Evolutionary conservation across 2,329 filamentous ascomycete species (phyloP), one percentile per base, ranked within the genome.

Genomic region (Talaromyces sp.): DNA sequence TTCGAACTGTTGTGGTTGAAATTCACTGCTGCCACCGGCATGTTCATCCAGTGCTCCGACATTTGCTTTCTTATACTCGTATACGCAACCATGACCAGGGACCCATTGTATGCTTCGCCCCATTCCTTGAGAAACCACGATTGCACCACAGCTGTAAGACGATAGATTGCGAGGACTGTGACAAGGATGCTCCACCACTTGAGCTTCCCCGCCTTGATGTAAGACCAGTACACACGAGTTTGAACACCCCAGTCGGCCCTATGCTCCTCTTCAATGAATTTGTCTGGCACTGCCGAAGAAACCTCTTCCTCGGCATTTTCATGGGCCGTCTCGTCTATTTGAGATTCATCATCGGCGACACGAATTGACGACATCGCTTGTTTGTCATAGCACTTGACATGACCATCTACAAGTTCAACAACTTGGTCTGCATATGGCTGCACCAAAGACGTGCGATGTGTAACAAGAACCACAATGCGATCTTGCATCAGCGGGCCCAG

Each of bases 41-140:
- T 32, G n/a, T 63, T 62, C 3, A 35, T 57, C 29, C 65, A 62
- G 1, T 57, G 11, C 14, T 61, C 58, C 6, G 56, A 51, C 11
- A 57, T 31, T 12, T 61, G 62, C 7, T 61, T 58, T 24, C 63
- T 65, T 32, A 60, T 61, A 17, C 60, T 54, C 9, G 64, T 62
- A 6, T 57, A 63, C 56, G 54, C 70, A 8, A 69, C 58, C 17
- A 66, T 27, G 2, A 70, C 56, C 38, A 64, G 55, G 14, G 65
- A 64, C 43, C 69, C 68, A 38, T 72, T 69, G 71, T 92, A 93
- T 7, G 86, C 85, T 70, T 95, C 90, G 31, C 90, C 90, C 91
- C 92, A 96, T 27, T 88, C 83, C 70, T 96, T 95, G 58, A 96
- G 80, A 51, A 94, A 92, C 83, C 91, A 93, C 1, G 85, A 87